Base-by-base conservation (phyloP, 2,329 filamentous ascomycete species). In the Monilinia fructicola region DNA sequence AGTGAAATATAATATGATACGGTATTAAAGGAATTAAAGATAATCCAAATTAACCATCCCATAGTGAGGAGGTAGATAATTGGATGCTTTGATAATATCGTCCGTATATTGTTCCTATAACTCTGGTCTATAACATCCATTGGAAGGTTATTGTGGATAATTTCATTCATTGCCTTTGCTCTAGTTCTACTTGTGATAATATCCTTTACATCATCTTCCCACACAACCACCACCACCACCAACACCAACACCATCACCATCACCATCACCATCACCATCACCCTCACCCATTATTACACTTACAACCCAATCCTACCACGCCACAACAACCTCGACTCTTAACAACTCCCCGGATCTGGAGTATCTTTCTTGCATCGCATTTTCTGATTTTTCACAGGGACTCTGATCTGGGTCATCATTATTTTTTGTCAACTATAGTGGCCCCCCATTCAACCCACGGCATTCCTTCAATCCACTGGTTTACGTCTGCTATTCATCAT, bases 141-240 rank as follows among this genome's bases (percentile, higher is more conserved):
- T n/a, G n/a, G n/a, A n/a, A n/a, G n/a, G n/a, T n/a, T n/a, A 35
- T 60, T 35, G 56, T 60, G 56, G 56, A 46, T n/a, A 21, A n/a
- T 28, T 6, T 14, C 48, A 5, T 21, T 46, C 7, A 23, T 58
- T 44, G 9, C 56, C 56, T 59, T 38, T 48, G 2, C 46, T 48
- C 28, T 46, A 46, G 12, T 58, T 14, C 3, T 14, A 16, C 23
- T 31, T 35, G 35, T 5, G 10, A 40, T 14, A 48, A 48, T 38
- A 60, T 48, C 42, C 44, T 60, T 23, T 60, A 50, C 42, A 60
- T 60, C 56, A 60, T 60, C 58, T 60, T 60, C 58, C 44, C 50
- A 38, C 58, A 60, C 44, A 50, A 60, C 44, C 58, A 60, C 44
- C 40, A n/a, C n/a, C n/a, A n/a, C n/a, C n/a, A n/a, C n/a, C n/a